Conservation (phyloP, 2,329 filamentous ascomycete species). For the Hypoxylon sp. region DNA sequence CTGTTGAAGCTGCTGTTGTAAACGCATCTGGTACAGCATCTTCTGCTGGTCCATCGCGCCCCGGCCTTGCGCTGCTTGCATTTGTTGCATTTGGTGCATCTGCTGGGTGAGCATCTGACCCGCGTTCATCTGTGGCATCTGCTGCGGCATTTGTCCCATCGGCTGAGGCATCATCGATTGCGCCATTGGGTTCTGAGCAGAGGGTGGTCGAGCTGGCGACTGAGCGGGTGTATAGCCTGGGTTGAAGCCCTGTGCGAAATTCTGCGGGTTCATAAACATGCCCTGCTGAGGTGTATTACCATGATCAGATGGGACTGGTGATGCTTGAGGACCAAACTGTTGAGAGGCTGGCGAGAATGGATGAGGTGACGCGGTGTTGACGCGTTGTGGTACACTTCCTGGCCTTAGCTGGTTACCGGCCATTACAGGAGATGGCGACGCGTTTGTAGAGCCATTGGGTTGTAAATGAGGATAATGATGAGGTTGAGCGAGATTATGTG, state of each 20-base stretch:
- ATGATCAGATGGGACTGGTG: constrained; percentile 83
- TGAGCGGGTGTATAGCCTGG: constrained; percentile 71
- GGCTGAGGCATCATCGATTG: constrained; percentile 70
- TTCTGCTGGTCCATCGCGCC: constrained; percentile 79
- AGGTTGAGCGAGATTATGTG: constrained; percentile 74
- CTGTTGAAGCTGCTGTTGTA: constrained; percentile 82
- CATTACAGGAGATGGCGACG: constrained; percentile 94
- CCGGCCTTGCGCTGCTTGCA: constrained; percentile 63
- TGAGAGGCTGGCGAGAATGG: constrained; percentile 85
- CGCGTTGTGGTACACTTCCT: constrained; percentile 80
- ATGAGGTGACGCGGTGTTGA: constrained; percentile 93
- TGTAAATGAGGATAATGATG: constrained; percentile 86
- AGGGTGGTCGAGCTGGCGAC: constrained; percentile 69
- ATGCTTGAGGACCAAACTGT: constrained; percentile 80
- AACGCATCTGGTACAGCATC: constrained; percentile 83
- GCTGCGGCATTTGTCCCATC: constrained; percentile 60
- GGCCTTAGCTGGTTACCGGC: constrained; percentile 79
- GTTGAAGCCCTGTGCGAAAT: constrained; percentile 71
- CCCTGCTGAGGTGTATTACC: constrained; percentile 81
- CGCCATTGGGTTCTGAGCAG: constrained; percentile 68
- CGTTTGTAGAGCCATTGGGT: constrained; percentile 83
- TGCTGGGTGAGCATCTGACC: constrained; percentile 59
- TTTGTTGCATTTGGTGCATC: constrained; percentile 64
- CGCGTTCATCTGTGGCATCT: constrained; percentile 55
- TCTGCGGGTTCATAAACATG: constrained; percentile 73